Conservation (phyloP, 1,139 yeast genomes). For the Tardiomyces blankii region DNA sequence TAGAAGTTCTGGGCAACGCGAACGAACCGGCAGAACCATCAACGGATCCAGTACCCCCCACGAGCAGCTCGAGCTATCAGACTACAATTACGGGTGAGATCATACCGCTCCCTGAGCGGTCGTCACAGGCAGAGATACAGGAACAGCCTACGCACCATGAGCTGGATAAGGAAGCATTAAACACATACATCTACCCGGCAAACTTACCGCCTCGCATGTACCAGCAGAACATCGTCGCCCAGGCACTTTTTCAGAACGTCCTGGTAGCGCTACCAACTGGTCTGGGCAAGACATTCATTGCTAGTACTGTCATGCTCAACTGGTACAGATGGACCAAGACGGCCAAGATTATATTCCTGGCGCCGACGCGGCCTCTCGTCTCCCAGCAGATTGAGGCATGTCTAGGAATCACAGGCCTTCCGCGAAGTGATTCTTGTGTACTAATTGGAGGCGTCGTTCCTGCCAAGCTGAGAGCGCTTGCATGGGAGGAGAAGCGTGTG, state of each 20-base stretch:
- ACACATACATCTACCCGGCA: constrained; percentile 68
- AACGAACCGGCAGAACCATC: not conserved
- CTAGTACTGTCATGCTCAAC: constrained; percentile 87
- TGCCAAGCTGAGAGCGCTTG: constrained; percentile 47
- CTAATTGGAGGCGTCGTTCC: constrained; percentile 56
- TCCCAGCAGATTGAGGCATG: constrained; percentile 96
- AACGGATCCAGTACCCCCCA: not conserved
- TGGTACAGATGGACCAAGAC: constrained; percentile 71
- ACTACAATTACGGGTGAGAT: not conserved
- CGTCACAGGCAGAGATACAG: no score
- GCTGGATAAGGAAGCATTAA: constrained; percentile 32
- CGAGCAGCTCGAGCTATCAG: not conserved
- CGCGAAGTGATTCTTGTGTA: constrained; percentile 66
- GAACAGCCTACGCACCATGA: constrained; percentile 25
- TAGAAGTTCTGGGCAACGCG: not conserved
- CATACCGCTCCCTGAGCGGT: not conserved
- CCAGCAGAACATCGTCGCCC: constrained; percentile 67
- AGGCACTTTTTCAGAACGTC: constrained; percentile 62
- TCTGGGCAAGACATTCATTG: constrained; percentile 92
- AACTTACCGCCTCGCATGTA: constrained; percentile 79
- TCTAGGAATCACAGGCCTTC: constrained; percentile 75
- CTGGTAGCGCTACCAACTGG: constrained; percentile 96
- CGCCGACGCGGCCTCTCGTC: constrained; percentile 96
- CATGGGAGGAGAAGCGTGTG: constrained; percentile 69
- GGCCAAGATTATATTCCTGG: constrained; percentile 82